Conservation (phyloP, 2,329 filamentous ascomycete species). For the Malbranchea zuffiana region DNA sequence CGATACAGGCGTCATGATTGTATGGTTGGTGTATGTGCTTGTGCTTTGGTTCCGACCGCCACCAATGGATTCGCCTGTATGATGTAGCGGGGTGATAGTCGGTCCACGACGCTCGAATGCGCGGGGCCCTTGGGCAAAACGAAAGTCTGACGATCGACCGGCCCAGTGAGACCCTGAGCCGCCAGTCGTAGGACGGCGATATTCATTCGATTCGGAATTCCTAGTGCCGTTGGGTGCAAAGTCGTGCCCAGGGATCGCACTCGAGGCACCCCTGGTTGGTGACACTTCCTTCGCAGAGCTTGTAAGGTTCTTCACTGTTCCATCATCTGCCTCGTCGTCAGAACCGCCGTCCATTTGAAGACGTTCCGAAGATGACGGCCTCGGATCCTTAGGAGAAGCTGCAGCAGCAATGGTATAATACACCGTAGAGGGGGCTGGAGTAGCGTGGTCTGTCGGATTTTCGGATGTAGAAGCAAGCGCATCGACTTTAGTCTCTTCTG, state of each 20-base stretch:
- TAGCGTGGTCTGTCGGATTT: background rate
- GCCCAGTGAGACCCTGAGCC: too few species aligned
- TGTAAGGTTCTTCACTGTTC: constrained; percentile 4
- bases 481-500: constrained; percentile 1
- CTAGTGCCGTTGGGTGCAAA: too few species aligned
- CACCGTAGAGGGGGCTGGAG: background rate
- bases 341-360: background rate
- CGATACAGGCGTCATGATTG: constrained; percentile 31
- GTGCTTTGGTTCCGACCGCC: constrained; percentile 28
- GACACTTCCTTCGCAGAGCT: too few species aligned
- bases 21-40: constrained; percentile 33
- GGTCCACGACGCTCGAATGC: too few species aligned
- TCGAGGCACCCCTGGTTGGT: background rate
- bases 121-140: too few species aligned
- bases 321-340: constrained; percentile 2
- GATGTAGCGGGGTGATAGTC: too few species aligned
- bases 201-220: too few species aligned
- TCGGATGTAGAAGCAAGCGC: constrained; percentile 9
- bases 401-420: constrained; percentile 7
- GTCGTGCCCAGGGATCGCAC: constrained; percentile 2
- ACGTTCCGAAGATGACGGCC: background rate
- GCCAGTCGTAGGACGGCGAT: too few species aligned
- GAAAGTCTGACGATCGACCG: too few species aligned
- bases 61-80: constrained; percentile 9
- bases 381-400: constrained; percentile 1